These are phyloP conservation scores for Cochlearia excelsa DNA, from an alignment of 345 rosid species.

Conservation along the genomic window DNA sequence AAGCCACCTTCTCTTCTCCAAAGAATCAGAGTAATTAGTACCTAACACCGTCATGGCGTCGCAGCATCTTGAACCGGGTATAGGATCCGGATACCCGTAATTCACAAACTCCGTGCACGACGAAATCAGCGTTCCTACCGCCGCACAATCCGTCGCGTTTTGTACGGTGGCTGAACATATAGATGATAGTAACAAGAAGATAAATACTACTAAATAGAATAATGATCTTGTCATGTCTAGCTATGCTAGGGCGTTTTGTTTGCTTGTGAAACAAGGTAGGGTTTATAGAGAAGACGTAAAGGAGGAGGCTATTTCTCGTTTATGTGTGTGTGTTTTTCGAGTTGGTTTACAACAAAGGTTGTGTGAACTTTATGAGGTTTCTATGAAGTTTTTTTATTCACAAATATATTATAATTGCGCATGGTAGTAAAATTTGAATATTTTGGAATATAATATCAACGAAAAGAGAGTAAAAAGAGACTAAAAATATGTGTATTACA, in stretches of 20 bases:
- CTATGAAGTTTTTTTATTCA: background rate
- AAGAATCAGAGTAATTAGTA: constrained; percentile 36
- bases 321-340: constrained; percentile 8
- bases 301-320: background rate
- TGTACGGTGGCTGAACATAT: constrained; percentile 21
- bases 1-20: constrained; percentile 34
- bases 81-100: constrained; percentile 53
- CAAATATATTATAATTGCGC: no score
- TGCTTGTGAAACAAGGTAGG: constrained; percentile 17
- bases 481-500: no score
- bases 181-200: constrained; percentile 12
- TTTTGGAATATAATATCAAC: no score
- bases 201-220: background rate
- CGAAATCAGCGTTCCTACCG: constrained; percentile 47
- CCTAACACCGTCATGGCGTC: constrained; percentile 44
- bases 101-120: constrained; percentile 51
- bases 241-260: background rate
- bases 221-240: constrained; percentile 6
- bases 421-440: no score
- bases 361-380: constrained; percentile 27
- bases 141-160: constrained; percentile 46
- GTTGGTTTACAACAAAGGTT: constrained; percentile 32
- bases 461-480: no score
- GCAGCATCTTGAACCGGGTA: constrained; percentile 55
- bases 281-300: background rate